phyloP scores from a whole-genome alignment of 2,329 filamentous ascomycete genomes.

The Fusarium sp. region DNA sequence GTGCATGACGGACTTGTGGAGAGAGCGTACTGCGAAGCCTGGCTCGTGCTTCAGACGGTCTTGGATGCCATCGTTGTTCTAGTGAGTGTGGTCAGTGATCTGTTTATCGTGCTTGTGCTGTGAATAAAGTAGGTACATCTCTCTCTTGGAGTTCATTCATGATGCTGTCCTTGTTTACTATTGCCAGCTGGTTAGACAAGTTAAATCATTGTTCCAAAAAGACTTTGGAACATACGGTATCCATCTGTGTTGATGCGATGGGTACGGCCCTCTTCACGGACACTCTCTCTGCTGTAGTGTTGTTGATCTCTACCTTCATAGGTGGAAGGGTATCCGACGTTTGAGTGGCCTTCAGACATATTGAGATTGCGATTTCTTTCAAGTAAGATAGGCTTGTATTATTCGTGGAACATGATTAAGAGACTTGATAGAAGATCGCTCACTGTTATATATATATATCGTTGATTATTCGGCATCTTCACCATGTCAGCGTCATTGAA shows the following conservation, averaged over 20 bases:
- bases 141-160: slow-evolving; percentile 22
- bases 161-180: slow-evolving; percentile 24
- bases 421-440: no score
- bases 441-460: neutral
- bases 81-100: neutral
- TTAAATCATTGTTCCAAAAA: no score
- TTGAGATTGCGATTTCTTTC: neutral
- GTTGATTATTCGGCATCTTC: neutral
- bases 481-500: slow-evolving; percentile 31
- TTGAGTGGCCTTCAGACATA: slow-evolving; percentile 21
- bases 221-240: slow-evolving; percentile 8
- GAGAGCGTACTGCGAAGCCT: slow-evolving; percentile 12
- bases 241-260: slow-evolving; percentile 21
- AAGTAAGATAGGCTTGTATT: neutral
- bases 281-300: slow-evolving; percentile 12
- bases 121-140: neutral
- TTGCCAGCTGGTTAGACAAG: accelerated
- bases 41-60: slow-evolving; percentile 28
- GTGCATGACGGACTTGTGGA: accelerated
- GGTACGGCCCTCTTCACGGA: slow-evolving; percentile 8
- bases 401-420: no score
- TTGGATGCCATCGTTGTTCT: slow-evolving; percentile 16
- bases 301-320: slow-evolving; percentile 30
- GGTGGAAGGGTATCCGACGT: slow-evolving; percentile 14
- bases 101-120: neutral